These are phyloP conservation scores for Beta vulgaris DNA, from an alignment of 148 eudicot genomes.

Conservation along the genomic window DNA sequence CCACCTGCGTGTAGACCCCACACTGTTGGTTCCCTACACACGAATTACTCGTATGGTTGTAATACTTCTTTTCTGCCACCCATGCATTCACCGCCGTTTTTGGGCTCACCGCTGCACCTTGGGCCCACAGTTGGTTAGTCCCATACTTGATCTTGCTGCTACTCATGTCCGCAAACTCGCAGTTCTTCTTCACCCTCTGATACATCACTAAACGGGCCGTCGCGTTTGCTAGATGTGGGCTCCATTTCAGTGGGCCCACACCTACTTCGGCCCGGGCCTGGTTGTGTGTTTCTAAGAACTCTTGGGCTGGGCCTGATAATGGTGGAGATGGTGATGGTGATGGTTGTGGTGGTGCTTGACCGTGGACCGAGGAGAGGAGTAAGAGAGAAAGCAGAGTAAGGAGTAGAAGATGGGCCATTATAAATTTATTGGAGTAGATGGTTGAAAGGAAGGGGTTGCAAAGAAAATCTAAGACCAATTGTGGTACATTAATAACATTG, in stretches of 20 bases:
- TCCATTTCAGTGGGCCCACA: conserved; percentile 60
- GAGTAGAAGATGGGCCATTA: conserved; percentile 19
- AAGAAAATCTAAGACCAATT: not conserved
- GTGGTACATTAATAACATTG: not conserved
- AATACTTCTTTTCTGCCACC: conserved; percentile 63
- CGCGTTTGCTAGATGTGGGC: conserved; percentile 40
- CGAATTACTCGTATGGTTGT: conserved; percentile 40
- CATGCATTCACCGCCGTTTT: conserved; percentile 52
- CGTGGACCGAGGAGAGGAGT: not conserved
- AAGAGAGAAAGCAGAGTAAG: not conserved
- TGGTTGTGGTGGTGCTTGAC: not conserved
- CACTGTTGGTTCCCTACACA: conserved; percentile 48
- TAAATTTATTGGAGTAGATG: not conserved
- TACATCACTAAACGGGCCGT: conserved; percentile 45
- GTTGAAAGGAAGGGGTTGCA: not conserved
- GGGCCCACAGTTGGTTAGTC: conserved; percentile 61
- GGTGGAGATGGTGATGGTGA: not conserved
- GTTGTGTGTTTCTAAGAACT: conserved; percentile 62
- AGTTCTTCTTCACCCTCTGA: conserved; percentile 51
- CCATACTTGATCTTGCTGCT: conserved; percentile 45
- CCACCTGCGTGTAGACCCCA: conserved; percentile 82
- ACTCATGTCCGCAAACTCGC: conserved; percentile 52
- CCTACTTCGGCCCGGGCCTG: conserved; percentile 54
- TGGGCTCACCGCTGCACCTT: conserved; percentile 41
- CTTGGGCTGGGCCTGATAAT: conserved; percentile 31